These are phyloP conservation scores for Plicaturopsis crispa DNA, from an alignment of 768 basidiomycete genomes.

Conservation along the genomic window DNA sequence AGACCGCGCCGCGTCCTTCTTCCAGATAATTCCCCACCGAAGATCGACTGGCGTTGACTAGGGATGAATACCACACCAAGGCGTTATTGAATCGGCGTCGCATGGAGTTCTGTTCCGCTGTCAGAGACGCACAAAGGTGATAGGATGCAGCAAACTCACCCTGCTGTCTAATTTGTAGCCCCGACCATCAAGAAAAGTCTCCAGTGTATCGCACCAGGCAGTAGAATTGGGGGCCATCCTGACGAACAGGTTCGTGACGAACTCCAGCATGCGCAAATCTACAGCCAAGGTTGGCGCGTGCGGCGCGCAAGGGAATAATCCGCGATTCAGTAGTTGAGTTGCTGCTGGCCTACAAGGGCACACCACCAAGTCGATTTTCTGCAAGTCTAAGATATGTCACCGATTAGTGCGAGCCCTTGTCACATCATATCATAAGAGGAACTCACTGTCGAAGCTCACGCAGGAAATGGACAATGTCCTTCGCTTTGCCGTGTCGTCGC, in stretches of 20 bases:
- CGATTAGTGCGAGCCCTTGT: background rate
- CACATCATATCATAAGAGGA: background rate
- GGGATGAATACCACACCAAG: conserved; percentile 19
- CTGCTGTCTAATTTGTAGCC: conserved; percentile 8
- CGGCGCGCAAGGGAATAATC: conserved; percentile 22
- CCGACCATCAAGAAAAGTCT: conserved; percentile 8
- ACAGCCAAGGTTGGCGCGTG: conserved; percentile 23
- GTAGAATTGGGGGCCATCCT: conserved; percentile 9
- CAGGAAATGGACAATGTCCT: background rate
- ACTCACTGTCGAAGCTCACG: background rate
- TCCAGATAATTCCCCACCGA: too few relatives aligned
- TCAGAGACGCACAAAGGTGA: background rate
- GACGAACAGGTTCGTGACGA: conserved; percentile 11
- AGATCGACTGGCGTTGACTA: too few relatives aligned
- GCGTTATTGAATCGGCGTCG: conserved; percentile 16
- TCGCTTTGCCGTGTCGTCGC: background rate
- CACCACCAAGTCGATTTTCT: conserved; percentile 2
- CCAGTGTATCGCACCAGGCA: conserved; percentile 8
- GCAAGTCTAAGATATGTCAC: conserved; percentile 1
- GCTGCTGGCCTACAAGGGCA: conserved; percentile 12
- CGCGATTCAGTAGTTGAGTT: conserved; percentile 16
- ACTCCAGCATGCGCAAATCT: conserved; percentile 20
- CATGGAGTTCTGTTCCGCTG: conserved; percentile 15
- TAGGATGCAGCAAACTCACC: conserved; percentile 5
- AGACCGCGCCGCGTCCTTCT: too few relatives aligned